Evolutionary conservation across 768 basidiomycete species (phyloP), one percentile per base, ranked within the genome.

Genomic region (Serendipita sp.): DNA sequence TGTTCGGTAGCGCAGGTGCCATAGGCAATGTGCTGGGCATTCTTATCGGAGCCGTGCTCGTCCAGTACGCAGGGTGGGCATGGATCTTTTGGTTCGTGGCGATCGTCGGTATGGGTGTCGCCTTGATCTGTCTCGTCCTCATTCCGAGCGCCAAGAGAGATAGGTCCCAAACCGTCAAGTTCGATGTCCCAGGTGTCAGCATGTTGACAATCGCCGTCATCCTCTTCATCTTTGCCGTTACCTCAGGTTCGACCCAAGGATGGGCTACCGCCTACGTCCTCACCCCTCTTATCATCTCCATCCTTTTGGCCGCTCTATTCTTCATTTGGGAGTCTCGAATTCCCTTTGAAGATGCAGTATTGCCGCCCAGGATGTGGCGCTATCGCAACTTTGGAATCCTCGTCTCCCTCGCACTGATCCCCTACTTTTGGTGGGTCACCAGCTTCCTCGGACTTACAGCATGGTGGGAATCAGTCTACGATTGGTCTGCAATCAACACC

Each of bases 41-140:
- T n/a, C 62, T 77, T 28, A 72, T 78, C 16, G 79, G 79, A 7
- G 78, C 77, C 1, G 26, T 76, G n/a, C 72, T 80, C 44, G 74
- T 76, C 2, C 65, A 71, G 42, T 75, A 69, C 33, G 70, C 71
- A 1, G 74, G 75, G 9, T 82, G 76, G 71, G 73, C 69, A 28
- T 81, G 80, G 80, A 73, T 81, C 20, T 81, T 82, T 67, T 80
- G 76, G 68, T 74, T 77, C 64, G 69, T 74, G 38, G 74, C 76
- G 1, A 73, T 79, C 41, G 61, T 80, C 41, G 67, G 73, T 42
- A 60, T 74, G 3, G 66, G 71, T 16, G 69, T 76, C 13, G 69
- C 74, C 34, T 17, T 73, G 17, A 60, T 67, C 2, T 69, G 72
- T 51, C n/a, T 72, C 17, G 65, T 76, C 33, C 62, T 76, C 58